Percentiles rank a stretch among this genome's conserved stretches.
phyloP scores from a whole-genome alignment of 2,329 filamentous ascomycete species.

The Penicillium sumatraense region DNA sequence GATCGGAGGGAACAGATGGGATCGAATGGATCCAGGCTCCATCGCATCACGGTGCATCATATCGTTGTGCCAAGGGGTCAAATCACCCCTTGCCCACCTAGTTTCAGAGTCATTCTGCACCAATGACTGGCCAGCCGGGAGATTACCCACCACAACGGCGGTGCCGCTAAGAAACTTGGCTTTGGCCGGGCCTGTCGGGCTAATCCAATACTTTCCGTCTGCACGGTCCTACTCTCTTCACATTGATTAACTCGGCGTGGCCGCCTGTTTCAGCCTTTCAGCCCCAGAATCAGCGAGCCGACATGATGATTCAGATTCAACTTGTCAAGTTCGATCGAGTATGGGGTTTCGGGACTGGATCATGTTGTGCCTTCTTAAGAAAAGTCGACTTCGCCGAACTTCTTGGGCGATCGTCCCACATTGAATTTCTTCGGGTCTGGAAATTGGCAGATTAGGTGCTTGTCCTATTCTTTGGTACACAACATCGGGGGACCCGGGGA shows the following conservation, averaged over 20 bases:
- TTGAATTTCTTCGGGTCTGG: neutral
- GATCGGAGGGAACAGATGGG: constrained; percentile 1
- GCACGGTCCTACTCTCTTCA: constrained; percentile 6
- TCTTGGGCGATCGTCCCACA: neutral
- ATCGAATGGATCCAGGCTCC: constrained; percentile 1
- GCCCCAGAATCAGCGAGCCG: constrained; percentile 6
- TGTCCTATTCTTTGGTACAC: neutral
- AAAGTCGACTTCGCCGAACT: neutral
- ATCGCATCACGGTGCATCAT: neutral
- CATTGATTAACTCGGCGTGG: constrained; percentile 19
- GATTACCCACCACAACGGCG: constrained; percentile 13
- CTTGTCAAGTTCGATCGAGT: neutral
- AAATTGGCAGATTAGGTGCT: neutral
- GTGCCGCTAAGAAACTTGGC: constrained; percentile 29
- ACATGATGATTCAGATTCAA: neutral
- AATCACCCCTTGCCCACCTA: neutral
- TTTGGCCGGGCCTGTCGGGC: constrained; percentile 6
- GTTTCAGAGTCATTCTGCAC: constrained; percentile 18
- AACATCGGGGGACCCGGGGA: neutral
- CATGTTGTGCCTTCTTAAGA: neutral
- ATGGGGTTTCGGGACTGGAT: neutral
- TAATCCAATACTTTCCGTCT: constrained; percentile 11
- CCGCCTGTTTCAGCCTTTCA: constrained; percentile 17
- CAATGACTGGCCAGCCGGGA: constrained; percentile 14
- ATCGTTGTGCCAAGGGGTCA: neutral